Evolutionary conservation across 768 basidiomycete genomes (phyloP), one percentile per base, ranked within the genome.

Genomic region (Suillus brevipes): DNA sequence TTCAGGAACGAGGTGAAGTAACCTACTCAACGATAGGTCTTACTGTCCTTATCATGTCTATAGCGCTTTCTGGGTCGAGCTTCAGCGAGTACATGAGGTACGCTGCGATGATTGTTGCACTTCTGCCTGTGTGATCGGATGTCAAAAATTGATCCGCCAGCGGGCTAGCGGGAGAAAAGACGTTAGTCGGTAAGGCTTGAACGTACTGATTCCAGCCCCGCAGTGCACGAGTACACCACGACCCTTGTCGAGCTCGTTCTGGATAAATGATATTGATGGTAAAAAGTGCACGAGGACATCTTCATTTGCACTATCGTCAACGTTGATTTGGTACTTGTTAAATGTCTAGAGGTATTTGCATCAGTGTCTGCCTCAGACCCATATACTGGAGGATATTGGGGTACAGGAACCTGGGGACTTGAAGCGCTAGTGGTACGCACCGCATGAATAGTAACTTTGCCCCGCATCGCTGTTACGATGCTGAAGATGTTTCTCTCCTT

Each of bases 211-310:
- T 31, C 95, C 95, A 28, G 92, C 94, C 64, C 92, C 89, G 73
- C 95, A 97, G 76, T 97, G 95, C 0, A 97, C 91, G 23, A 97
- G 79, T 2, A 98, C 89, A 1, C 90, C 89, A 37, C 88, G 79
- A 0, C 85, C 87, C 70, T 90, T 91, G 73, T 88, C 84, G 3
- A 95, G 76, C 69, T 95, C 91, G 14, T 84, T 83, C 67, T 91
- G 83, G 53, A 97, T 95, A 78, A 95, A 95, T 6, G 89, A 85
- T 63, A 95, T 92, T 3, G 89, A 86, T 1, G 90, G 86, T 13
- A 93, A 78, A 65, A 97, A 81, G 70, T 95, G 92, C 4, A 85
- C 82, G 25, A 97, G 82, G 31, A 95, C 83, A 72, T 97, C 94
- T 42, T 86, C 87, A 59, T 90, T 89, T 55, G 86, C 83, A 10